Conservation (phyloP, 2,329 filamentous ascomycete genomes). For the Hymenoscyphus infarciens region DNA sequence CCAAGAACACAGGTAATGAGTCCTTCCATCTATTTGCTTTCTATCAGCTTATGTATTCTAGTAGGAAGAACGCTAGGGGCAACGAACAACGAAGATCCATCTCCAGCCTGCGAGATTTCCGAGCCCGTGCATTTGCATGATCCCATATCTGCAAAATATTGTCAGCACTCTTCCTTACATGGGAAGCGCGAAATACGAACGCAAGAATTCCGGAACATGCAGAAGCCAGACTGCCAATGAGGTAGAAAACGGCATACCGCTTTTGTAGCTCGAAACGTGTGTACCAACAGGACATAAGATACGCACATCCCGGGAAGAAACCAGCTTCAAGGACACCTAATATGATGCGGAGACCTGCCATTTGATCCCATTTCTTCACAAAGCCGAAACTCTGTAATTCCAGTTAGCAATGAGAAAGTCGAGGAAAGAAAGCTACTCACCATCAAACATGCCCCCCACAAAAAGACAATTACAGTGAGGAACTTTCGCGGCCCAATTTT, state of each 20-base stretch:
- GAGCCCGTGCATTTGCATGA: slow-evolving; percentile 43
- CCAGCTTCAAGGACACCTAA: slow-evolving; percentile 32
- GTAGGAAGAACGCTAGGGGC: neutral
- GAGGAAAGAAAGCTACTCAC: slow-evolving; percentile 20
- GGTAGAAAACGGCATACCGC: slow-evolving; percentile 65
- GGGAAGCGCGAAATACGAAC: neutral
- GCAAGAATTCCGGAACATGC: slow-evolving; percentile 67
- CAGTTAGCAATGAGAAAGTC: neutral
- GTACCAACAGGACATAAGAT: slow-evolving; percentile 42
- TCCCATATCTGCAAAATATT: slow-evolving; percentile 46
- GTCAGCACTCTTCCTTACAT: neutral
- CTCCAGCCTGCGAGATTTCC: slow-evolving; percentile 23
- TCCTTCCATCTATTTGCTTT: slow-evolving; percentile 43
- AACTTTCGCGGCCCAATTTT: slow-evolving; percentile 61
- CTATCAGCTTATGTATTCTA: neutral
- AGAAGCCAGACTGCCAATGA: slow-evolving; percentile 62
- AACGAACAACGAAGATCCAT: slow-evolving; percentile 48
- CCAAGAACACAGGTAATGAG: slow-evolving; percentile 52
- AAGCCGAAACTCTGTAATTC: slow-evolving; percentile 34
- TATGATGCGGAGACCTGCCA: slow-evolving; percentile 31
- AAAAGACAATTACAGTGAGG: slow-evolving; percentile 45
- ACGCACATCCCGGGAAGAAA: slow-evolving; percentile 40
- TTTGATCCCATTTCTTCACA: slow-evolving; percentile 31
- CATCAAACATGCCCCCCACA: slow-evolving; percentile 45
- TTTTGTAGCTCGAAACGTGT: slow-evolving; percentile 62